phyloP scores from a whole-genome alignment of 2,329 filamentous ascomycete species.

The Colletotrichum cordylinicola region DNA sequence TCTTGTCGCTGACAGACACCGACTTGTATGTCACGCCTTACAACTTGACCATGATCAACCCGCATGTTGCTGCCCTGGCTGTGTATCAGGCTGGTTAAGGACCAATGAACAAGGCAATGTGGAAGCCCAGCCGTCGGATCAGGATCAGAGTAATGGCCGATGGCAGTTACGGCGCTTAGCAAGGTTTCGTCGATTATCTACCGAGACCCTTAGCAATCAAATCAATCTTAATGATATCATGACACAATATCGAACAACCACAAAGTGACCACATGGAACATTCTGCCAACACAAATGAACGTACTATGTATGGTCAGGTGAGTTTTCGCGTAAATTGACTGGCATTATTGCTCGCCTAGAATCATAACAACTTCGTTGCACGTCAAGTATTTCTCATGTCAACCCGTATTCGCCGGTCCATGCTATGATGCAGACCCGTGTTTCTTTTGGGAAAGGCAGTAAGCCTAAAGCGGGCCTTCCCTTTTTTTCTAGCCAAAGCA shows the following conservation, averaged over 20 bases:
- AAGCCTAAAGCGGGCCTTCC: neutral
- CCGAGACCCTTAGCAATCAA: neutral
- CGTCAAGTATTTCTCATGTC: constrained; percentile 8
- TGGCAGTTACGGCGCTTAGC: rapidly evolving
- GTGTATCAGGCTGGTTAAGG: constrained; percentile 79
- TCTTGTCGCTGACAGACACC: constrained; percentile 75
- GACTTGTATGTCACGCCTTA: constrained; percentile 76
- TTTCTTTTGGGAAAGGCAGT: neutral
- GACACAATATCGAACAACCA: neutral
- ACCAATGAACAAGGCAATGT: rapidly evolving
- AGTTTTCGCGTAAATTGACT: neutral
- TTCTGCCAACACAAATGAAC: rapidly evolving
- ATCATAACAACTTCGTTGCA: constrained; percentile 1
- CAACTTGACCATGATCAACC: constrained; percentile 76
- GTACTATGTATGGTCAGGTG: rapidly evolving
- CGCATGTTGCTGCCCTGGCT: constrained; percentile 76
- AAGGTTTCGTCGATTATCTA: neutral
- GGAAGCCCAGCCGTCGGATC: rapidly evolving
- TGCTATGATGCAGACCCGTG: neutral
- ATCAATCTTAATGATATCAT: neutral
- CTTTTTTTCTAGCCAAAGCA: neutral
- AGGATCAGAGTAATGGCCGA: rapidly evolving
- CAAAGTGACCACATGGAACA: neutral
- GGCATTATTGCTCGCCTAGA: constrained; percentile 11
- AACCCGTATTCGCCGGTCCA: neutral